Conservation (phyloP, 257 asterid species). For the Pogostemon cablin region DNA sequence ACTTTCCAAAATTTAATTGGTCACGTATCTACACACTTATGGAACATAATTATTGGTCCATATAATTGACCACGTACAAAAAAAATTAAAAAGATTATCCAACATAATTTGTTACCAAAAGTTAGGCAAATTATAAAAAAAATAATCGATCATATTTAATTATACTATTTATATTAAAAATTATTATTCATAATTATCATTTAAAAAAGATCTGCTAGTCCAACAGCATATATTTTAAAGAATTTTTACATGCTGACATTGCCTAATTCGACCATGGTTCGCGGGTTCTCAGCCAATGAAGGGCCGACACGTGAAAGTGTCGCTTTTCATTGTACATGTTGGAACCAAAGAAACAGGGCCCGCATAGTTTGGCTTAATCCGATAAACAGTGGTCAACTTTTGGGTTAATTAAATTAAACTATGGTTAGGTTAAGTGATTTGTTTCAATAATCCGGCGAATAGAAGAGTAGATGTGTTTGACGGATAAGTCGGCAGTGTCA, state of each 20-base stretch:
- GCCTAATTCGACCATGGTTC: slow-evolving; percentile 45
- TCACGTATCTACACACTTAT: slow-evolving; percentile 30
- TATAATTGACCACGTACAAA: neutral
- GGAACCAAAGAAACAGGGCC: slow-evolving; percentile 63
- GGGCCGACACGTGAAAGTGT: slow-evolving; percentile 38
- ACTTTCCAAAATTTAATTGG: neutral
- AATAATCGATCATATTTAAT: slow-evolving; percentile 34
- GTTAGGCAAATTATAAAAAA: slow-evolving; percentile 38
- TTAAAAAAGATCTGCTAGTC: slow-evolving; percentile 39
- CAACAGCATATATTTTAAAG: slow-evolving; percentile 35
- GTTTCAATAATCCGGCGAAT: neutral
- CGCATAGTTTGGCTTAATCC: slow-evolving; percentile 38
- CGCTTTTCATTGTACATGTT: slow-evolving; percentile 52
- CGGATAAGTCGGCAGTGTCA: slow-evolving; percentile 36
- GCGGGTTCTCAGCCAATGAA: slow-evolving; percentile 32
- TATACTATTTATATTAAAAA: neutral
- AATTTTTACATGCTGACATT: slow-evolving; percentile 41
- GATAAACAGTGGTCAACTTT: slow-evolving; percentile 49
- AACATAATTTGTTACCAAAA: slow-evolving; percentile 26
- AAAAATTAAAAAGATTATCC: slow-evolving; percentile 5
- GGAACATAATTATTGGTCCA: slow-evolving; percentile 12
- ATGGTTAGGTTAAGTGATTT: slow-evolving; percentile 2
- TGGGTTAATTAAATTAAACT: slow-evolving; percentile 47
- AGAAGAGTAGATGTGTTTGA: neutral
- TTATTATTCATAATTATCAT: slow-evolving; percentile 18